phyloP scores from a whole-genome alignment of 2,329 filamentous ascomycete genomes.

The Clarireedia monteithiana region DNA sequence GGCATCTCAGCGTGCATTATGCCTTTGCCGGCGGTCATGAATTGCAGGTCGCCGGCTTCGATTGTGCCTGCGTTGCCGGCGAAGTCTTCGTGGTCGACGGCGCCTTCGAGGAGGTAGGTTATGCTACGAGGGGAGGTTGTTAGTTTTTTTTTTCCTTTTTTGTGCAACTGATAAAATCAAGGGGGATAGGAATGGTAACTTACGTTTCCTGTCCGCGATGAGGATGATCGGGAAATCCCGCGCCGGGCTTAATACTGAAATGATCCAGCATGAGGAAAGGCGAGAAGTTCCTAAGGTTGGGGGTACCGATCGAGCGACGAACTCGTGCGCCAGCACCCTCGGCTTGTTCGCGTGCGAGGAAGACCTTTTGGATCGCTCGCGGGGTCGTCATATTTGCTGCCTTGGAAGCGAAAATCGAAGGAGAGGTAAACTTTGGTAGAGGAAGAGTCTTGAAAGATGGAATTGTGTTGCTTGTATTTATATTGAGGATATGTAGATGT shows the following conservation, averaged over 20 bases:
- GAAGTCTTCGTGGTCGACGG: slow-evolving; percentile 88
- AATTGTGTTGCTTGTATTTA: slow-evolving; percentile 9
- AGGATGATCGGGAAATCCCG: slow-evolving; percentile 87
- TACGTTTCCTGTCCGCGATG: slow-evolving; percentile 42
- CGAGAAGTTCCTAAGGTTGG: slow-evolving; percentile 74
- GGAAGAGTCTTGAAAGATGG: slow-evolving; percentile 7
- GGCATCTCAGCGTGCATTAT: slow-evolving; percentile 98
- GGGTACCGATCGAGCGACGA: slow-evolving; percentile 78
- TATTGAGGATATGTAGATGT: slow-evolving; percentile 12
- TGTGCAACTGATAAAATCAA: not conserved
- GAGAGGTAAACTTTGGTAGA: slow-evolving; percentile 16
- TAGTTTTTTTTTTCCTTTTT: not conserved
- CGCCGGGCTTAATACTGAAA: slow-evolving; percentile 71
- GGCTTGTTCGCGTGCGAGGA: slow-evolving; percentile 76
- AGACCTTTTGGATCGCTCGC: slow-evolving; percentile 73
- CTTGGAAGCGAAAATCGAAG: slow-evolving; percentile 16
- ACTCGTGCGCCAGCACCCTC: slow-evolving; percentile 87
- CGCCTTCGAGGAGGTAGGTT: slow-evolving; percentile 81
- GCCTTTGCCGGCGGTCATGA: slow-evolving; percentile 90
- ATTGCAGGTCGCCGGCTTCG: slow-evolving; percentile 81
- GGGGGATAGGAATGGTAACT: not conserved
- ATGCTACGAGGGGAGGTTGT: slow-evolving; percentile 37
- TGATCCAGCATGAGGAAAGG: slow-evolving; percentile 97
- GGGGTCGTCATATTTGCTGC: slow-evolving; percentile 53
- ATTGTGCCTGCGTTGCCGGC: slow-evolving; percentile 80